These are phyloP conservation scores for Boletus calvinii DNA, from an alignment of 1,284 basidiomycete species.

Conservation along the genomic window DNA sequence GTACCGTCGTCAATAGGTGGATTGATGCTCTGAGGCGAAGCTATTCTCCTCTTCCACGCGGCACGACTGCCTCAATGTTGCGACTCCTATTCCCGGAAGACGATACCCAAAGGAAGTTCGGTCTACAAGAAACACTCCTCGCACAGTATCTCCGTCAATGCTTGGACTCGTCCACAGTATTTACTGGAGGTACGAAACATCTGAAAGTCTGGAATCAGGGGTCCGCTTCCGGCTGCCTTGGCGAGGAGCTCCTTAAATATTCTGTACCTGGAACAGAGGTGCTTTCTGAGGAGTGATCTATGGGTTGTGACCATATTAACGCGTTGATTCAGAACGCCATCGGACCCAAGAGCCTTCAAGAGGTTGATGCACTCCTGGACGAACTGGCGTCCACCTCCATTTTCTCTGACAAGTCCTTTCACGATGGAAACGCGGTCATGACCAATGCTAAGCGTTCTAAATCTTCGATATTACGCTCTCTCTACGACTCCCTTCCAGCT, in stretches of 20 bases:
- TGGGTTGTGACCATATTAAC: constrained; percentile 10
- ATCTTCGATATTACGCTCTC: constrained; percentile 45
- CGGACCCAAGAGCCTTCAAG: constrained; percentile 40
- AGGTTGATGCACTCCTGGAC: constrained; percentile 66
- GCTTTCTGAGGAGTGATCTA: background rate
- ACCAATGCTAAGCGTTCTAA: constrained; percentile 34
- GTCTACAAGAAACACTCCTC: constrained; percentile 72
- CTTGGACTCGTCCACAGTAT: constrained; percentile 43
- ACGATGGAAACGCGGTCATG: constrained; percentile 23
- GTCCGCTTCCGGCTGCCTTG: constrained; percentile 64
- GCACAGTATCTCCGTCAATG: constrained; percentile 51
- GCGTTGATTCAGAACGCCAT: constrained; percentile 22
- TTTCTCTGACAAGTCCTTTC: constrained; percentile 49
- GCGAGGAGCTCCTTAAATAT: constrained; percentile 55
- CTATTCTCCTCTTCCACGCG: constrained; percentile 48
- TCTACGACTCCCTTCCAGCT: constrained; percentile 58
- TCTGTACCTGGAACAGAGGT: constrained; percentile 23
- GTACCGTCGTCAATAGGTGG: constrained; percentile 49
- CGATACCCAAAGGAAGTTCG: constrained; percentile 67
- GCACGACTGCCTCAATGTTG: constrained; percentile 57
- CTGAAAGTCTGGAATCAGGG: constrained; percentile 53
- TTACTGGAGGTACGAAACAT: constrained; percentile 20
- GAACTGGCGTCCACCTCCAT: constrained; percentile 67
- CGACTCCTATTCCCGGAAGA: constrained; percentile 82
- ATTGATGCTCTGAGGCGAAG: constrained; percentile 38